Base-by-base conservation (phyloP, 352 stramenopile species). In the Globisporangium perplexum region DNA sequence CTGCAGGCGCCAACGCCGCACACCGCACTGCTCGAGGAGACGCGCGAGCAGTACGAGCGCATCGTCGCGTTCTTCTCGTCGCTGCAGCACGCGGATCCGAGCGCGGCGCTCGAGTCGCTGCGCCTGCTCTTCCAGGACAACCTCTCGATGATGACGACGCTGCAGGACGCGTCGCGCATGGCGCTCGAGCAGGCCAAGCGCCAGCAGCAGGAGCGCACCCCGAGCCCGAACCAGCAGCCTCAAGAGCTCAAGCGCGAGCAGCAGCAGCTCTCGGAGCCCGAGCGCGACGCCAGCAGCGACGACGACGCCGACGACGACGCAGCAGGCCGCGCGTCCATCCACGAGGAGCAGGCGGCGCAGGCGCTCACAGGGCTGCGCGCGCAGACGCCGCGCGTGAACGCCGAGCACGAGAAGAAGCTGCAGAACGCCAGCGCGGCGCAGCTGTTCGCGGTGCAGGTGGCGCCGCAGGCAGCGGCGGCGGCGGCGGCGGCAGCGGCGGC, bases 341-440 rank as follows among this genome's bases (percentile, higher is more conserved):
- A 88, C 59, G 80, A 91, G 53, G 72, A 72, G 33, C 75, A 78
- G 28, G 80, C 80, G 4, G 80, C 80, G 4, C 77, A 91, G 55
- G 80, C 80, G 50, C 73, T 91, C 36, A 91, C 80, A 31, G 80
- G 80, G 23, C 59, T 91, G 18, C 77, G 80, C n/a, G 65, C 55
- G 14, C 61, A 50, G 26, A 63, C 46, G 20, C 44, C 47, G 28
- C 56, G 49, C 38, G 55, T 61, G 17, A 45, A 35, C 12, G 42
- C 57, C 1, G 55, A 61, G 28, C 47, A 55, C 14, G 55, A 61
- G 47, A 61, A 61, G 47, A 55, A 50, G 31, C 55, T 61, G 20
- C 47, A 55, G 38, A 50, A 1, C 24, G 44, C 53, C 22, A 61
- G 28, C 22, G 55, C 47, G 7, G 55, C 55, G 22, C 55, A 61